Evolutionary conservation across 148 eudicot genomes (phyloP).

Genomic region (Suaeda aralocaspica): DNA sequence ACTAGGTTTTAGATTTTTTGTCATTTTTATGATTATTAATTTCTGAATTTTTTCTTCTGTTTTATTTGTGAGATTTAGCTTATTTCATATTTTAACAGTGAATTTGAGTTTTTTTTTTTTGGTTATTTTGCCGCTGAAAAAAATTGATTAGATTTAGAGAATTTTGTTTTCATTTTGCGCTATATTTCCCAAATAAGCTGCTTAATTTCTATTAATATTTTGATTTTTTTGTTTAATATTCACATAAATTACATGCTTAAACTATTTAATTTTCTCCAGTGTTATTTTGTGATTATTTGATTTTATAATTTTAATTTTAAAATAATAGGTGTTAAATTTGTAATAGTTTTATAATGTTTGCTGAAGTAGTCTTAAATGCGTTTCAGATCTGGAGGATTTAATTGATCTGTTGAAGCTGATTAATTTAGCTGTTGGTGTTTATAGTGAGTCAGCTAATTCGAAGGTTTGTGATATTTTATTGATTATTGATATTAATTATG

Average conservation of each 20-base stretch:
- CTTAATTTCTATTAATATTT: not conserved
- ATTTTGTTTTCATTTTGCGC: not conserved
- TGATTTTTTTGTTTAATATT: not conserved
- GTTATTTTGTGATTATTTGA: not conserved
- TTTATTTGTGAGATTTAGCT: not conserved
- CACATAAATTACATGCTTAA: not conserved
- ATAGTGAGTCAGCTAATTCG: not conserved
- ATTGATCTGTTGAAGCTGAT: conserved; percentile 9
- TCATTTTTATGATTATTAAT: not conserved
- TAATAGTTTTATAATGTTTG: not conserved
- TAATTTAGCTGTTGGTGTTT: conserved; percentile 1
- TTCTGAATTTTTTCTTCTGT: not conserved
- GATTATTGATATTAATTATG: not conserved
- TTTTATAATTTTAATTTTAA: too few species aligned
- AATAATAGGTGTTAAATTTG: not conserved
- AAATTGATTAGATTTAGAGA: not conserved
- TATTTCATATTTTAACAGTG: not conserved
- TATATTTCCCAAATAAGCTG: not conserved
- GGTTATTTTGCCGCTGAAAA: not conserved
- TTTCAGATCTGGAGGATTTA: conserved; percentile 19
- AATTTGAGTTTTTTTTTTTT: not conserved
- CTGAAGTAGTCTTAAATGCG: not conserved
- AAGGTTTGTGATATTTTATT: not conserved
- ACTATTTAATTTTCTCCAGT: not conserved
- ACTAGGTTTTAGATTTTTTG: not conserved